Base-by-base conservation (phyloP, 2,329 filamentous ascomycete species). In the Alternaria arbusti region DNA sequence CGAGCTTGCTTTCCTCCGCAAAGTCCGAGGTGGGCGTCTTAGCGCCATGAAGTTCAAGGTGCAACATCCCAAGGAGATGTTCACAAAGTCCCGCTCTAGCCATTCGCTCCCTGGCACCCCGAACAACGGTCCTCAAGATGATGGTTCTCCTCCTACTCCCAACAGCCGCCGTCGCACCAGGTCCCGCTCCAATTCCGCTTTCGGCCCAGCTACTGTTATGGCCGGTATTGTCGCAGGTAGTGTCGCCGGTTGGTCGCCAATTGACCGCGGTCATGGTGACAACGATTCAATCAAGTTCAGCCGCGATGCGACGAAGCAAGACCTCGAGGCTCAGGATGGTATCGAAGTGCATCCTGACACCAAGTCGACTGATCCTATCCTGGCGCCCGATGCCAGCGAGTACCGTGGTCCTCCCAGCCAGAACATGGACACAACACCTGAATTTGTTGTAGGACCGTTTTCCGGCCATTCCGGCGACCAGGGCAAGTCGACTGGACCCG, bases 21-120 rank as follows among this genome's bases (percentile, higher is more conserved):
- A 86, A 70, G 86, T 95, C 81, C 93, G 92, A 81, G 93, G 93
- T 69, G 93, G 92, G 43, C 91, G 92, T 64, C 82, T 96, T 63
- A 94, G 93, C 82, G 90, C 91, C 75, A 84, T 96, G 70, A 93
- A 90, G 80, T 95, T 93, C 78, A 89, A 90, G 62, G 88, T 95
- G 66, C 84, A 89, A 74, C 90, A 95, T 74, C 91, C 92, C 63
- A 89, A 88, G 73, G 90, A 94, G 78, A 87, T 87, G 3, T 86
- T 93, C 71, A 90, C 89, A 81, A 76, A 80, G 54, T 81, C 84
- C 20, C 80, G 90, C 65, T 90, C 87, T 56, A 91, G 89, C 77
- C 90, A 90, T 32, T 84, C 89, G 56, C 79, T 84, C 28, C 89
- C 91, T 11, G 84, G 84, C 62, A 93, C 90, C 4, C 90, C 91